phyloP scores from a whole-genome alignment of 176 grass and related monocot species.

The Eleusine indica region DNA sequence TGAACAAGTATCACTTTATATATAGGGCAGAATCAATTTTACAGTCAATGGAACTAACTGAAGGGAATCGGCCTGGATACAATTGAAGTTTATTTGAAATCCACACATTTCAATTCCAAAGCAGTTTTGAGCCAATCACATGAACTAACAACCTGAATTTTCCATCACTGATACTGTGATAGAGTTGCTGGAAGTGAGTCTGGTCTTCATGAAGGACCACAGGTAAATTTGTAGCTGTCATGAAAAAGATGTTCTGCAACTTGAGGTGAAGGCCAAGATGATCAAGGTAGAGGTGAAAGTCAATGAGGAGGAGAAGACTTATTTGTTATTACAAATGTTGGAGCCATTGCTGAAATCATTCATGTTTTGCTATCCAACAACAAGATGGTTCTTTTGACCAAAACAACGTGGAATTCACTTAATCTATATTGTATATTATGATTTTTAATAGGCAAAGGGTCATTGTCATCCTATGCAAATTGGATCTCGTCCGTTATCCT shows the following conservation, averaged over 20 bases:
- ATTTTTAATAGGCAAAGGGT: not conserved
- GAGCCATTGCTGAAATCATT: not conserved
- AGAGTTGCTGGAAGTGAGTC: not conserved
- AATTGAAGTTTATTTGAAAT: not conserved
- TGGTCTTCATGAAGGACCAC: not conserved
- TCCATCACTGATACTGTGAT: not conserved
- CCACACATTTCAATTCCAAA: not conserved
- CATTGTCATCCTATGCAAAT: not conserved
- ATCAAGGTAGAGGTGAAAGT: not conserved
- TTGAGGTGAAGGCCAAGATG: not conserved
- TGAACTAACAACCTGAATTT: not conserved
- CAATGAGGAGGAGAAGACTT: not conserved
- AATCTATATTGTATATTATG: not conserved
- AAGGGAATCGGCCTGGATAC: not conserved
- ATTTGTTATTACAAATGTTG: not conserved
- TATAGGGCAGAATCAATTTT: not conserved
- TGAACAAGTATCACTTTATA: not conserved
- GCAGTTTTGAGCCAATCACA: not conserved
- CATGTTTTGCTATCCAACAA: not conserved
- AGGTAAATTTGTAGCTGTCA: not conserved
- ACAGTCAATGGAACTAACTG: not conserved
- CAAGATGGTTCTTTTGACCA: not conserved
- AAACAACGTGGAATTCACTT: not conserved
- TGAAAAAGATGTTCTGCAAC: not conserved
- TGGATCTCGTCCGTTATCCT: not conserved